Conservation (phyloP, 2,329 filamentous ascomycete genomes). For the Colletotrichum sp. region DNA sequence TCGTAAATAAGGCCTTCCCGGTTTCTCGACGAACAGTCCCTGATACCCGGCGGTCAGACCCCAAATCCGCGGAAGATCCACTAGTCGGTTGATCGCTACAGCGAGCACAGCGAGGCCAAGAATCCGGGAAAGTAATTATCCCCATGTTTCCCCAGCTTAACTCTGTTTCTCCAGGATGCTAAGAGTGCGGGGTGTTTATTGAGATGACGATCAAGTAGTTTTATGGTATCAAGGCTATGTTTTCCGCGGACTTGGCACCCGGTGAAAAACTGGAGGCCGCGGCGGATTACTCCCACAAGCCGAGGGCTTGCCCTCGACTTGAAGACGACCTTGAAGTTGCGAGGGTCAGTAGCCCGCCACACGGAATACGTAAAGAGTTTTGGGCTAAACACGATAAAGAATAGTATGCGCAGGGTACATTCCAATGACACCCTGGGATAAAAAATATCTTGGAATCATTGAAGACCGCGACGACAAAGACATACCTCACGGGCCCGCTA, state of each 20-base stretch:
- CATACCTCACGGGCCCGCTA: rapidly evolving
- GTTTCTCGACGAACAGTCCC: neutral
- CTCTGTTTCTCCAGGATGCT: neutral
- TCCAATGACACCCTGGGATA: too few relatives aligned
- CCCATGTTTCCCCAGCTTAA: neutral
- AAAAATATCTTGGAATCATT: too few relatives aligned
- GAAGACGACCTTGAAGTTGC: neutral
- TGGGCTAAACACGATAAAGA: rapidly evolving
- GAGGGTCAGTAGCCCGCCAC: rapidly evolving
- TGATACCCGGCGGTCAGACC: neutral
- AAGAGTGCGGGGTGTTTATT: neutral
- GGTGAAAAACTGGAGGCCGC: neutral
- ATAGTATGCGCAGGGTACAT: too few relatives aligned
- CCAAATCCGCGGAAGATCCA: neutral
- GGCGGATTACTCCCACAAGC: neutral
- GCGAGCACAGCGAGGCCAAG: neutral
- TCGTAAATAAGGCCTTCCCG: neutral
- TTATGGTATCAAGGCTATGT: neutral
- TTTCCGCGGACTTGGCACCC: neutral
- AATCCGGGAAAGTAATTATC: neutral
- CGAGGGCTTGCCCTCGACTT: neutral
- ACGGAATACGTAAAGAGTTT: neutral
- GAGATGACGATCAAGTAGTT: neutral
- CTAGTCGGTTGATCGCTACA: neutral
- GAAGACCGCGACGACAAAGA: neutral